Evolutionary conservation across 495 filamentous ascomycete genomes (phyloP), one percentile per base, ranked within the genome.

Genomic region (Lentithecium fluviatile): DNA sequence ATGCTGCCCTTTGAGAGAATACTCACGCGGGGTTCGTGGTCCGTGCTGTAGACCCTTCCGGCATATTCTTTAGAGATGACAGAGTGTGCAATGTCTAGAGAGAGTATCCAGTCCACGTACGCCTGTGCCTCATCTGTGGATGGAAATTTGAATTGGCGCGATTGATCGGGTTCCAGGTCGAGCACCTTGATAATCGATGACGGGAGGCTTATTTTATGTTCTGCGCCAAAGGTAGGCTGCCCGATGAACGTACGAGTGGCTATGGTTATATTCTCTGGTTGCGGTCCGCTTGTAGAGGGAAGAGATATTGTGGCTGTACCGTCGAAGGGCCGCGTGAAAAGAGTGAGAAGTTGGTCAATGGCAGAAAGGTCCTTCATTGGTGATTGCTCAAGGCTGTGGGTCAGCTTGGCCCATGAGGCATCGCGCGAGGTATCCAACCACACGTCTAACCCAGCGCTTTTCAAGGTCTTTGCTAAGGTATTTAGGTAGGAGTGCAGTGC

Each of bases 141-240:
- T 7, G 53, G 15, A 32, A 68, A 68, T 49, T 53, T 60, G 47
- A 64, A 60, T 4, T 60, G 55, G 13, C 60, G 60, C 23, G 34
- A 49, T 8, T 62, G 48, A 38, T 64, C 65, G 25, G 6, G 29
- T 6, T 49, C 23, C 13, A 63, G 42, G 40, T 34, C 34, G 25
- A 64, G 51, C 11, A 55, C 56, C 2, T 21, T 13, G 1, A 40
- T 47, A 19, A 61, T 12, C 19, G 62, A 58, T 17, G 48, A 47
- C 2, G 66, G 61, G 51, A 78, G 72, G 2, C 74, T 76, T 36
- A 84, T 60, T 19, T 77, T 73, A 52, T 76, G 83, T 52, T 75
- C 71, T 5, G 80, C 81, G 32, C 81, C 78, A 24, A 76, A 72
- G 0, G 72, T 73, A 10, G 79, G 76, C 0, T 65, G 47, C 17